phyloP scores from a whole-genome alignment of 2,329 filamentous ascomycete genomes.

The Penicillium polonicum region DNA sequence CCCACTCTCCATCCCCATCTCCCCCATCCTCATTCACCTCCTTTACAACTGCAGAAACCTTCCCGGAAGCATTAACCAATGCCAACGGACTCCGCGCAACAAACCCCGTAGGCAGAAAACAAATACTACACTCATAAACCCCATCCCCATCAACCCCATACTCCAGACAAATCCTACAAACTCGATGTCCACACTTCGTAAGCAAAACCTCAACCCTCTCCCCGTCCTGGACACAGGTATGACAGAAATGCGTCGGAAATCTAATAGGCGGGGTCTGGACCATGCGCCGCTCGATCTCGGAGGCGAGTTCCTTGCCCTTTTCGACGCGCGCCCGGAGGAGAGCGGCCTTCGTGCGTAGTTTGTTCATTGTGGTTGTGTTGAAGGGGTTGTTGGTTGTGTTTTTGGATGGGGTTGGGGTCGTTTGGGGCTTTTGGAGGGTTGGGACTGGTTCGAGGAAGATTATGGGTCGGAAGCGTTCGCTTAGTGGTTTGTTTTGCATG shows the following conservation, averaged over 20 bases:
- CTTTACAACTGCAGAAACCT: no score
- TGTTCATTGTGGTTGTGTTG: not conserved
- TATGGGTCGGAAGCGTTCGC: constrained; percentile 18
- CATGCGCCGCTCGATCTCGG: constrained; percentile 25
- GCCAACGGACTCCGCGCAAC: constrained; percentile 13
- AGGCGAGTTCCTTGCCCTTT: constrained; percentile 26
- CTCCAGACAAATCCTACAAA: constrained; percentile 22
- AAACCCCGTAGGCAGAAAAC: constrained; percentile 17
- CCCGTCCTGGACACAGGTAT: constrained; percentile 21
- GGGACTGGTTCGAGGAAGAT: constrained; percentile 21
- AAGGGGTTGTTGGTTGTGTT: constrained; percentile 5
- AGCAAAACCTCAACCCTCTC: constrained; percentile 17
- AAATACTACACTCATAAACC: constrained; percentile 24
- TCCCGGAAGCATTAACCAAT: no score
- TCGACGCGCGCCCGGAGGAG: constrained; percentile 25
- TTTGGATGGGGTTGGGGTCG: not conserved
- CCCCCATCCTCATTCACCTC: no score
- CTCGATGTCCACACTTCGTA: constrained; percentile 24
- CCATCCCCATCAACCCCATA: constrained; percentile 15
- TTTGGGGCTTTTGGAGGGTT: constrained; percentile 10
- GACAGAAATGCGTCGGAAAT: constrained; percentile 27
- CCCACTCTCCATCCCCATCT: not conserved
- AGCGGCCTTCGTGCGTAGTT: constrained; percentile 8
- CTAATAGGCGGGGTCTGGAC: not conserved
- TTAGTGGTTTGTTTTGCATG: constrained; percentile 14